A percentile compares a stretch with the other conserved stretches of the same genome.
phyloP scores from a whole-genome alignment of 2,329 filamentous ascomycete genomes.

The Fonsecaea nubica region DNA sequence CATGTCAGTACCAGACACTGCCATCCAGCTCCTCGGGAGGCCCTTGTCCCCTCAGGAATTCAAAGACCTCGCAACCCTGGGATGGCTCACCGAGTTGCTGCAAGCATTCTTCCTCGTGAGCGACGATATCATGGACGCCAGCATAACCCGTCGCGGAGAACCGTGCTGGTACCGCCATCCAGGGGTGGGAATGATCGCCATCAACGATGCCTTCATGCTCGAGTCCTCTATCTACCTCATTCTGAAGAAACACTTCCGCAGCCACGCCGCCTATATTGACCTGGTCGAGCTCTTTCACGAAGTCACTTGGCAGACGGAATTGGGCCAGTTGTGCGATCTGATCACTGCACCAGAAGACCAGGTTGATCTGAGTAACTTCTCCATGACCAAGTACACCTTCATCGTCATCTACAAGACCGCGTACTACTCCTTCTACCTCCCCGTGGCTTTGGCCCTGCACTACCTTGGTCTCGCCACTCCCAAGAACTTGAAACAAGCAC shows the following conservation, averaged over 20 bases:
- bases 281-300: constrained; percentile 97
- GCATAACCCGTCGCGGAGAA: constrained; percentile 89
- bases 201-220: constrained; percentile 98
- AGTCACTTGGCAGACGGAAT: constrained; percentile 88
- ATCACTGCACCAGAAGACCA: constrained; percentile 94
- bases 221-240: constrained; percentile 88
- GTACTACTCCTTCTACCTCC: constrained; percentile 99
- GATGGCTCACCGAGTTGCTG: constrained; percentile 97
- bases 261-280: constrained; percentile 86
- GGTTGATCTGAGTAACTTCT: constrained; percentile 94
- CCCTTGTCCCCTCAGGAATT: constrained; percentile 81
- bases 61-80: constrained; percentile 84
- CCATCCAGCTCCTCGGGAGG: constrained; percentile 75
- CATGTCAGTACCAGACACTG: constrained; percentile 95
- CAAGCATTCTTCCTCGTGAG: constrained; percentile 99
- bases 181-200: constrained; percentile 91
- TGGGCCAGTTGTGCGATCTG: constrained; percentile 92
- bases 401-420: constrained; percentile 99
- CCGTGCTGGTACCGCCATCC: constrained; percentile 96
- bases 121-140: constrained; percentile 98
- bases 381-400: constrained; percentile 92
- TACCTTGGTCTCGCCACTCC: constrained; percentile 83
- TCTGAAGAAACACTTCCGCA: constrained; percentile 91
- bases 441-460: constrained; percentile 87
- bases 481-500: constrained; percentile 85